Evolutionary conservation across 1,139 yeast species (phyloP).

Genomic region (Zygoascus meyerae): DNA sequence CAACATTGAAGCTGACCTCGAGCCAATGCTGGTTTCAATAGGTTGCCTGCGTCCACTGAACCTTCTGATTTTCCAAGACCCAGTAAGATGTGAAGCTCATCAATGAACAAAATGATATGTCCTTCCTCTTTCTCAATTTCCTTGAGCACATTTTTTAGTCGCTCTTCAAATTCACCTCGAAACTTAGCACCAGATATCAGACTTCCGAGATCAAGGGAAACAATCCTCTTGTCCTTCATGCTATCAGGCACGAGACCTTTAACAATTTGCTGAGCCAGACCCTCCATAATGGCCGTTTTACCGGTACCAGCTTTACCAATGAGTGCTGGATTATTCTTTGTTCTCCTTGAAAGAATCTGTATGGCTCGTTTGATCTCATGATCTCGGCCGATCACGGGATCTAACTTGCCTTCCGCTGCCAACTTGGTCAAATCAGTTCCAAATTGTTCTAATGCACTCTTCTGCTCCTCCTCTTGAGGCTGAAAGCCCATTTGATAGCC

Average conservation of each 20-base stretch:
- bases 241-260: slow-evolving; percentile 93
- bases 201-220: slow-evolving; percentile 82
- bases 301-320: slow-evolving; percentile 98
- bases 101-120: slow-evolving; percentile 75
- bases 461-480: slow-evolving; percentile 41
- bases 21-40: slow-evolving; percentile 89
- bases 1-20: slow-evolving; percentile 90
- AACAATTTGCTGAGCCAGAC: slow-evolving; percentile 86
- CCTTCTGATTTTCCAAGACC: slow-evolving; percentile 97
- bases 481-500: slow-evolving; percentile 15
- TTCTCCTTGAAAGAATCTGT: slow-evolving; percentile 84
- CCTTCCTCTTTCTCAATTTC: slow-evolving; percentile 85
- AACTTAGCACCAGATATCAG: slow-evolving; percentile 91
- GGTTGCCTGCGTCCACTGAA: slow-evolving; percentile 89
- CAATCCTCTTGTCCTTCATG: slow-evolving; percentile 75
- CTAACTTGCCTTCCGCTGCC: slow-evolving; percentile 86
- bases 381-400: slow-evolving; percentile 95
- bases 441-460: slow-evolving; percentile 72
- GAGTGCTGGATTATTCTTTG: slow-evolving; percentile 89
- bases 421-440: slow-evolving; percentile 85
- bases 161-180: slow-evolving; percentile 93
- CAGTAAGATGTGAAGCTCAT: slow-evolving; percentile 83
- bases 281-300: slow-evolving; percentile 94
- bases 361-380: slow-evolving; percentile 91
- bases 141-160: slow-evolving; percentile 74